Base-by-base conservation (phyloP, 2,329 filamentous ascomycete species). In the Trichoderma gracile region DNA sequence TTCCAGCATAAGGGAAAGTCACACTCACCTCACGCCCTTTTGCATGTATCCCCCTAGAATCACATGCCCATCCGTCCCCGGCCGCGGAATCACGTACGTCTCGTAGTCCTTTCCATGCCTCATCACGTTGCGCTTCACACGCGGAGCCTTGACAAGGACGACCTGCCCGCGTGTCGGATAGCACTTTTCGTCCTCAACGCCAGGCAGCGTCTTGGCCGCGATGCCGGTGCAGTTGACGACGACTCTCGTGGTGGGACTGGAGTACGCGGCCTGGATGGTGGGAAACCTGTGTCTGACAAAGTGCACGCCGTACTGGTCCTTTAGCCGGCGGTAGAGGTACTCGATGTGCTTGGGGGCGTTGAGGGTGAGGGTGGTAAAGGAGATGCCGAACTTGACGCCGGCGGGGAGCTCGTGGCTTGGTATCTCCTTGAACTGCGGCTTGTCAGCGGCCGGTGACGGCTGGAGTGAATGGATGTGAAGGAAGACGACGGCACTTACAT, bases 111-210 rank as follows among this genome's bases (percentile, higher is more conserved):
- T 72, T 0, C 76, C 76, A 55, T 79, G 75, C 1, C 73, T 71
- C 78, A 79, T 79, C 55, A 76, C 68, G 47, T 78, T 79, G 2
- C 69, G 71, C 2, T 65, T 68, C 1, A 78, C 72, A 0, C 68
- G 40, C 0, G 78, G 76, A 0, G 77, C 78, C 23, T 69, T 71
- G 0, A 70, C 71, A 5, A 80, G 69, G 1, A 79, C 68, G 2
- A 79, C 74, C 59, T 79, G 78, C 0, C 78, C 78, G 3, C 78
- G 65, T 0, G 78, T 80, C 1, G 78, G 78, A 53, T 74, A 80
- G 60, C 77, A 78, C 42, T 76, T 75, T 8, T 68, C 14, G 58
- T 80, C 78, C 21, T 72, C 65, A 1, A 80, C 76, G 7, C 77
- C 77, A 0, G 70, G 66, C 1, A 80, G 68, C 0, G 70, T 74